Evolutionary conservation across 352 stramenopile species (phyloP), one percentile per base, ranked within the genome.

Genomic region (Pythium diclinum): DNA sequence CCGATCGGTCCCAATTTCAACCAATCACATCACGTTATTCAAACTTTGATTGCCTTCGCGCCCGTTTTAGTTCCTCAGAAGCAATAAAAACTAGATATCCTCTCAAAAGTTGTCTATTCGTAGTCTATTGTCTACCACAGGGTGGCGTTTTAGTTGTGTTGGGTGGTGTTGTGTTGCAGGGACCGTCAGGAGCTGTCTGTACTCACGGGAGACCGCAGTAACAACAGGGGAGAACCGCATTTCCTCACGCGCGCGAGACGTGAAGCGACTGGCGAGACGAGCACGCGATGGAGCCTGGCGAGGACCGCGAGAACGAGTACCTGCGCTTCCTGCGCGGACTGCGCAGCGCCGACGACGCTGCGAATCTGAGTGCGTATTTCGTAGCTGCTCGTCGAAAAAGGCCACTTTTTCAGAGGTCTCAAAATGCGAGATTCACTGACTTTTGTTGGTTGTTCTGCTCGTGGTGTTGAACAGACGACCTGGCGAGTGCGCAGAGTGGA

Each of bases 251-350:
- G 34, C 14, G 34, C 34, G 34, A 42, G 34, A 10, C 3, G 17
- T 9, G n/a, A 21, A 17, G 16, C 6, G 2, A 48, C 42, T 13
- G 14, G 40, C 34, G 46, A 13, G 7, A 38, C 48, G 23, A 11
- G 11, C 13, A 42, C 32, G 59, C 19, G 3, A 73, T 76, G 63
- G 68, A 77, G 36, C 19, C 56, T 23, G 53, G 55, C 47, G 72
- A 84, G 32, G 63, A 82, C 42, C 47, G 66, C 55, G 66, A 73
- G 57, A 87, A 86, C 69, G 82, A 91, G 71, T 91, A 93, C 71
- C 63, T 93, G 68, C 78, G 84, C 71, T 93, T 91, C 61, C 60
- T 91, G 66, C 81, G 81, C 53, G 80, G 80, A 11, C 74, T 92
- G 60, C 80, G 84, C 13, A 62, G 74, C 32, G 55, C 68, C 25